phyloP scores from a whole-genome alignment of 2,329 filamentous ascomycete species.

The Bipolaris oryzae region DNA sequence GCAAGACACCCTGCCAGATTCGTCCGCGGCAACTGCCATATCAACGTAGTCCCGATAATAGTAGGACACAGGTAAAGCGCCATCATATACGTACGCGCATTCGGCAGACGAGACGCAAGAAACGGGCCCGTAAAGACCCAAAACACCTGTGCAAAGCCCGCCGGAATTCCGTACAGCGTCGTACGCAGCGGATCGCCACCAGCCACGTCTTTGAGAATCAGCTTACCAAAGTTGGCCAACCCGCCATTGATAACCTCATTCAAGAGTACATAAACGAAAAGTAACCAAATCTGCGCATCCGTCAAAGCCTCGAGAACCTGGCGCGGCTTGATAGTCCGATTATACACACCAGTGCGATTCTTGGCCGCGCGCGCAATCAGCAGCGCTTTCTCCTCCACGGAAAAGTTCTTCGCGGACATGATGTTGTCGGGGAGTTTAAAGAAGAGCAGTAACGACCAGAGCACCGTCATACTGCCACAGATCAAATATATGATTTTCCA shows the following conservation, averaged over 20 bases:
- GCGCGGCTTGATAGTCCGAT: constrained; percentile 55
- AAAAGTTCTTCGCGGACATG: constrained; percentile 52
- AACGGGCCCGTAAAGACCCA: constrained; percentile 61
- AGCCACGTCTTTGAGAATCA: constrained; percentile 61
- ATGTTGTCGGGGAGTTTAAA: constrained; percentile 52
- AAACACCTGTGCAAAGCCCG: constrained; percentile 61
- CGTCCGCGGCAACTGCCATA: constrained; percentile 57
- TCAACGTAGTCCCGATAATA: constrained; percentile 55
- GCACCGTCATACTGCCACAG: constrained; percentile 52
- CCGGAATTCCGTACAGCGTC: constrained; percentile 61
- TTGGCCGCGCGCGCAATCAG: constrained; percentile 50
- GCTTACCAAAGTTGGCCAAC: constrained; percentile 61
- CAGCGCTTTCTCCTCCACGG: constrained; percentile 52
- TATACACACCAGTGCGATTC: constrained; percentile 52
- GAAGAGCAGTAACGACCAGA: constrained; percentile 53
- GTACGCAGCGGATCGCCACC: constrained; percentile 52
- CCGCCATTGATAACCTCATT: constrained; percentile 63
- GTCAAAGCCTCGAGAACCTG: constrained; percentile 57
- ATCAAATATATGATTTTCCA: constrained; percentile 56
- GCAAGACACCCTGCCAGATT: constrained; percentile 57
- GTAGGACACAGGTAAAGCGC: constrained; percentile 59
- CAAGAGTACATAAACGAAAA: constrained; percentile 55
- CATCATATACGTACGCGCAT: constrained; percentile 61
- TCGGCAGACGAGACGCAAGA: constrained; percentile 58
- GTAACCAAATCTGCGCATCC: constrained; percentile 55